Base-by-base conservation (phyloP, 2,329 filamentous ascomycete species). In the Paecilomyces dactylethromorphus region DNA sequence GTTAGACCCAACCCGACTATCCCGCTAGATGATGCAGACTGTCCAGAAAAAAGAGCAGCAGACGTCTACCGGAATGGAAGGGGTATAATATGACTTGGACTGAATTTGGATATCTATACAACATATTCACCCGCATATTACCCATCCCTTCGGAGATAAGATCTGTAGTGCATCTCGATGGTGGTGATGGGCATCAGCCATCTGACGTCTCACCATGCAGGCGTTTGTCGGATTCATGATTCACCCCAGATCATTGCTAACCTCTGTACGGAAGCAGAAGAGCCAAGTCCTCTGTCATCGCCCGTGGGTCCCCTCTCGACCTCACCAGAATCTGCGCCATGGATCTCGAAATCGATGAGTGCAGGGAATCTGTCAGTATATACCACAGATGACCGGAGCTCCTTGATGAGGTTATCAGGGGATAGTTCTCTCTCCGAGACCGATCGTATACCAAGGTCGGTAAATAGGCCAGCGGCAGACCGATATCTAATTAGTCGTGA, bases 361-460 rank as follows among this genome's bases (percentile, higher is more conserved):
- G 78, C 77, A 56, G 76, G 77, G 58, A 82, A 77, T 63, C 74
- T 83, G 64, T 74, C 74, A 35, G 67, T 71, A 57, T 73, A 76
- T 53, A 63, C 69, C 72, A 74, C 83, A 55, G 84, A 87, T 64
- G 84, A 82, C 63, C 77, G 81, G 62, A 80, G 84, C 62, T 82
- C 80, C 63, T 80, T 82, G 64, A 81, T 86, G 71, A 87, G 89
- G 61, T 87, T 91, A 76, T 93, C 91, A 55, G 87, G 92, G 69
- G 91, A 94, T 73, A 86, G 85, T 59, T 84, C 86, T 56, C 81
- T 83, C 64, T 75, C 79, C 66, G 88, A 90, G 65, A 85, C 85
- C 76, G 90, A 92, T 72, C 79, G 84, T 67, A 79, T 91, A 74
- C 82, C 88, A 75, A 92, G 89, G 90, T 94, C 75, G 74, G 85